A percentile compares a stretch with the other conserved stretches of the same genome.
phyloP scores from a whole-genome alignment of 768 basidiomycete genomes.

The Thelephora ganbajun region DNA sequence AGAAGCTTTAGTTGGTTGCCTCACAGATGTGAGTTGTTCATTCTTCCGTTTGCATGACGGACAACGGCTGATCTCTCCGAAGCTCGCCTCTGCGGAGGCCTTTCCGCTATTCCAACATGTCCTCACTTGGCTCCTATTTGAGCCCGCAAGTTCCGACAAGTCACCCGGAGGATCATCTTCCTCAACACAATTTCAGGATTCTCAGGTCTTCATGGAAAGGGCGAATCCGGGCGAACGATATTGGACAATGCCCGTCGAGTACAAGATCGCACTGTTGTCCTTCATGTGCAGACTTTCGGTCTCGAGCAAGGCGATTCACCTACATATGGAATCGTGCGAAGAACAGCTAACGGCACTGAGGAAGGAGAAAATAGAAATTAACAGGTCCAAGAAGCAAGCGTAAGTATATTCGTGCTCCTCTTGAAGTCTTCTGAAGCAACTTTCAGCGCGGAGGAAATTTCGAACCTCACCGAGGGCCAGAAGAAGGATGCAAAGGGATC shows the following conservation, averaged over 20 bases:
- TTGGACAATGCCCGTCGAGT: constrained; percentile 51
- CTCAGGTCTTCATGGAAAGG: constrained; percentile 21
- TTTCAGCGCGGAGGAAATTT: constrained; percentile 62
- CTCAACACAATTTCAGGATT: constrained; percentile 29
- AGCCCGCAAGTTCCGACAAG: constrained; percentile 37
- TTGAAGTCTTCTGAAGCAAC: constrained; percentile 4
- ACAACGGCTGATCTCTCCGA: constrained; percentile 4
- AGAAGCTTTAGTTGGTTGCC: constrained; percentile 74
- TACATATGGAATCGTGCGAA: constrained; percentile 84
- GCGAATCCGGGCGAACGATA: constrained; percentile 60
- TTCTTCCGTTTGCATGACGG: background rate
- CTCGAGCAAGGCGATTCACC: constrained; percentile 79
- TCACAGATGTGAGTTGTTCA: constrained; percentile 65
- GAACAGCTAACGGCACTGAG: constrained; percentile 80
- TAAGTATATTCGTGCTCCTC: constrained; percentile 27
- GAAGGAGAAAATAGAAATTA: constrained; percentile 93
- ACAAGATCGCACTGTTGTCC: constrained; percentile 74
- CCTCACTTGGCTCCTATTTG: constrained; percentile 60
- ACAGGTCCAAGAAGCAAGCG: constrained; percentile 80
- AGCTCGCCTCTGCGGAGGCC: constrained; percentile 64
- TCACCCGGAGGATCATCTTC: constrained; percentile 29
- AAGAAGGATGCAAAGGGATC: constrained; percentile 30
- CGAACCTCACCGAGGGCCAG: constrained; percentile 38
- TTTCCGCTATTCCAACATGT: constrained; percentile 64
- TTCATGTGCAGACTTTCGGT: constrained; percentile 87